Percentiles rank a stretch among this genome's conserved stretches.
phyloP scores from a whole-genome alignment of 805 yeast species.

The Yarrowia sp. region DNA sequence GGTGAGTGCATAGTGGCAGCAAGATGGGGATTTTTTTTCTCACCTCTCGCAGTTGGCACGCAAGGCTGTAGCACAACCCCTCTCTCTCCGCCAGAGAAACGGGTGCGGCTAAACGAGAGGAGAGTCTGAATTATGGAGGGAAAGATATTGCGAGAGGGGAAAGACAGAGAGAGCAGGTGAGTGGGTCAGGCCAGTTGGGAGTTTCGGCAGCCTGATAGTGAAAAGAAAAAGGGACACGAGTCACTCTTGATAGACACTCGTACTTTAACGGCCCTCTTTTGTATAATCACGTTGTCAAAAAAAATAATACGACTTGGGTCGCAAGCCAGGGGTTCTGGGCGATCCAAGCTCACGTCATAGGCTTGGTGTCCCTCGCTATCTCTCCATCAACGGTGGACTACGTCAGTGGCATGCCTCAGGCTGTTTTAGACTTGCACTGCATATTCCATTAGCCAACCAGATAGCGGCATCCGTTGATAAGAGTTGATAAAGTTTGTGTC shows the following conservation, averaged over 20 bases:
- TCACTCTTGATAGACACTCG: neutral
- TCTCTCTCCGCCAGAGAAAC: neutral
- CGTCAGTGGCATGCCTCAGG: constrained; percentile 10
- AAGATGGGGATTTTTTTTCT: neutral
- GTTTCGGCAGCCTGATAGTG: neutral
- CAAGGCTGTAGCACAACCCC: constrained; percentile 17
- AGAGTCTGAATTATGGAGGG: neutral
- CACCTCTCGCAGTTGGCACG: neutral
- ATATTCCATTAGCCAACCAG: constrained; percentile 8
- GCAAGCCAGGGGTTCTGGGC: neutral
- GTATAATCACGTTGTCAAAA: neutral
- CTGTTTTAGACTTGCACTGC: constrained; percentile 20
- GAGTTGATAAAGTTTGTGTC: constrained; percentile 10
- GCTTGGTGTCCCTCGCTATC: neutral
- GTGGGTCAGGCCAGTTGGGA: constrained; percentile 8
- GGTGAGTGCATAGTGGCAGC: constrained; percentile 14
- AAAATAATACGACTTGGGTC: too few relatives aligned
- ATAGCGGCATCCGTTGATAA: constrained; percentile 13
- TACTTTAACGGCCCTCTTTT: neutral
- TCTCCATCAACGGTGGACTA: constrained; percentile 24
- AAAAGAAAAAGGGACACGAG: neutral
- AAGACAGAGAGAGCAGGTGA: neutral
- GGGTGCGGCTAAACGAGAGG: constrained; percentile 20
- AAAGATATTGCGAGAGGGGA: constrained; percentile 22
- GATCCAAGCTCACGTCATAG: neutral